phyloP scores from a whole-genome alignment of 139 green algal genomes.

The Zygnema cylindricum region DNA sequence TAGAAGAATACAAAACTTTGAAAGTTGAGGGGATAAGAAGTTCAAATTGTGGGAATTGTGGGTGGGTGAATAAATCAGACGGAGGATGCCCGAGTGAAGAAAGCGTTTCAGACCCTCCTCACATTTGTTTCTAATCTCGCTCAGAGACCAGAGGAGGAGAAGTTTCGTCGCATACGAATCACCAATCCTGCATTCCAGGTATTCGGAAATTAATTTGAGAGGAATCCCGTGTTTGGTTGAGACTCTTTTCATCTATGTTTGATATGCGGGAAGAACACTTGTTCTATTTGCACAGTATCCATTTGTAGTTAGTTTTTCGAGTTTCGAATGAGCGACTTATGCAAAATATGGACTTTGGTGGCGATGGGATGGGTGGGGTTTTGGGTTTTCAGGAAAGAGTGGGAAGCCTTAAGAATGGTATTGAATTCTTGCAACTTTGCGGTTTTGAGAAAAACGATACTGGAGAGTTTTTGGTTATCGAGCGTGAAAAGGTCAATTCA shows the following conservation, averaged over 20 bases:
- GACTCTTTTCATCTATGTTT: too few species aligned
- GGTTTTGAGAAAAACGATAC: slow-evolving; percentile 76
- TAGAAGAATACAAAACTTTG: too few species aligned
- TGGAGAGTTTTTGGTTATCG: slow-evolving; percentile 68
- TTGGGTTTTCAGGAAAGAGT: slow-evolving; percentile 43
- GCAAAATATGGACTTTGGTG: too few species aligned
- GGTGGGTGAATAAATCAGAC: slow-evolving; percentile 3
- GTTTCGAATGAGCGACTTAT: not conserved
- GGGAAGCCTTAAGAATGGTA: slow-evolving; percentile 34
- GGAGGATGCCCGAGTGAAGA: slow-evolving; percentile 76
- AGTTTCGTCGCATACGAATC: slow-evolving; percentile 85
- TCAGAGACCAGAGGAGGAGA: slow-evolving; percentile 80
- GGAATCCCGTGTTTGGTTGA: too few species aligned
- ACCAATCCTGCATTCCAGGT: slow-evolving; percentile 85
- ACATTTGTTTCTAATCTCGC: slow-evolving; percentile 89
- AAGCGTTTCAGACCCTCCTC: slow-evolving; percentile 74
- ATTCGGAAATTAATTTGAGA: too few species aligned
- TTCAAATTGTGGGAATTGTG: too few species aligned
- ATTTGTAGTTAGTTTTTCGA: not conserved
- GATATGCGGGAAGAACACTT: too few species aligned
- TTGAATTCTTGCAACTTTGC: slow-evolving; percentile 80
- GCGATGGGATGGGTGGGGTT: too few species aligned
- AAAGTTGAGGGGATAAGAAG: too few species aligned
- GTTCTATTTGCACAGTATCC: not conserved
- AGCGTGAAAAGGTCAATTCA: slow-evolving; percentile 66